Evolutionary conservation across 2,329 filamentous ascomycete species (phyloP).

Genomic region (Colletotrichum camelliae): DNA sequence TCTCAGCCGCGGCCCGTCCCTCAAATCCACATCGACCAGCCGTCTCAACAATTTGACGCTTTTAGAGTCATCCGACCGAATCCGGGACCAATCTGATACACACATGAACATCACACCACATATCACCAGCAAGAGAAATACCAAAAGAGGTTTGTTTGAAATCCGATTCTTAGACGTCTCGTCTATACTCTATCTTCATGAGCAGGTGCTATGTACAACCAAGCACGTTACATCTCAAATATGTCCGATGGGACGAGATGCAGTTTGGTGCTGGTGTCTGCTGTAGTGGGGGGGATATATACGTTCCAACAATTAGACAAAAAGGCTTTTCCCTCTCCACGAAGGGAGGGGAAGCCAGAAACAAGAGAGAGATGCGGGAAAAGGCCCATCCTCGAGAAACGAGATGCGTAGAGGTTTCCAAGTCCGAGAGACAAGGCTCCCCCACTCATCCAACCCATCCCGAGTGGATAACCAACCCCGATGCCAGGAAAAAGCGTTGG

Average conservation of each 20-base stretch:
- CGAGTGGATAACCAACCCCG: not conserved
- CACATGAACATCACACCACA: not conserved
- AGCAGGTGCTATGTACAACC: slow-evolving; percentile 18
- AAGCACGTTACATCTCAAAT: not conserved
- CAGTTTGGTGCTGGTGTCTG: not conserved
- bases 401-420: not conserved
- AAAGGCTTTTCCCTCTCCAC: not conserved
- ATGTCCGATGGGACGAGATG: slow-evolving; percentile 12
- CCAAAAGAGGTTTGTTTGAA: not conserved
- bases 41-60: not conserved
- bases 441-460: not conserved
- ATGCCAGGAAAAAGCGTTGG: slow-evolving; percentile 5
- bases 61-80: not conserved
- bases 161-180: slow-evolving; percentile 18
- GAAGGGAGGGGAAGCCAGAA: not conserved
- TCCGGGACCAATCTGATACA: not conserved
- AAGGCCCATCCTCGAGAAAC: not conserved
- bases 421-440: not conserved
- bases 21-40: not conserved
- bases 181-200: slow-evolving; percentile 19
- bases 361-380: not conserved
- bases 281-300: slow-evolving; percentile 8
- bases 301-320: slow-evolving; percentile 21
- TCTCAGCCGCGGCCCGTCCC: not conserved
- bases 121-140: not conserved